Conservation (phyloP, 2,329 filamentous ascomycete genomes). For the Apiospora rasikravindrae region DNA sequence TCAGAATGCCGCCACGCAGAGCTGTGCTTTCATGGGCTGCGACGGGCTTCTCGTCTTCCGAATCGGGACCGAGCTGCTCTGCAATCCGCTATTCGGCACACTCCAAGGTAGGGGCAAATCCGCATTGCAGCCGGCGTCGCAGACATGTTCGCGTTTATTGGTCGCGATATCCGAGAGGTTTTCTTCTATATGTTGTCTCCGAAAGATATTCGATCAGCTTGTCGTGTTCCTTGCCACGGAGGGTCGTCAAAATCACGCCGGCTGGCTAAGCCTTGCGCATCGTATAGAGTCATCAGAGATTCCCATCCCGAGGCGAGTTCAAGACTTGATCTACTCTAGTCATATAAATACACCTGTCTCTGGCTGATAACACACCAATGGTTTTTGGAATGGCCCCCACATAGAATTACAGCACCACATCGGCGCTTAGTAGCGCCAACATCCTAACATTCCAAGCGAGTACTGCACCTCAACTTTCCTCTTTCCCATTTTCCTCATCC, state of each 20-base stretch:
- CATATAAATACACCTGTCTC: not conserved
- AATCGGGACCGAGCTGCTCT: not conserved
- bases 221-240: not conserved
- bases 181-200: not conserved
- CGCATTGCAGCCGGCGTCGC: not conserved
- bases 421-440: too few species aligned
- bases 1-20: not conserved
- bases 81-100: not conserved
- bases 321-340: not conserved
- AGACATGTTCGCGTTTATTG: not conserved
- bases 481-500: not conserved
- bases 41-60: slow-evolving; percentile 3
- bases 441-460: not conserved
- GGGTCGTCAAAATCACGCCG: not conserved
- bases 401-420: too few species aligned
- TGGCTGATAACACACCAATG: not conserved
- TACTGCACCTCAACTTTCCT: not conserved
- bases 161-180: not conserved
- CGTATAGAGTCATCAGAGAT: not conserved
- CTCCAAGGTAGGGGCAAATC: not conserved
- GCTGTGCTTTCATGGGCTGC: not conserved
- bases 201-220: not conserved
- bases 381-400: too few species aligned
- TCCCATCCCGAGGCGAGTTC: not conserved
- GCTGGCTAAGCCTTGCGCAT: not conserved